Base-by-base conservation (phyloP, 78 protist genomes). In the Paratrimastix pyriformis region DNA sequence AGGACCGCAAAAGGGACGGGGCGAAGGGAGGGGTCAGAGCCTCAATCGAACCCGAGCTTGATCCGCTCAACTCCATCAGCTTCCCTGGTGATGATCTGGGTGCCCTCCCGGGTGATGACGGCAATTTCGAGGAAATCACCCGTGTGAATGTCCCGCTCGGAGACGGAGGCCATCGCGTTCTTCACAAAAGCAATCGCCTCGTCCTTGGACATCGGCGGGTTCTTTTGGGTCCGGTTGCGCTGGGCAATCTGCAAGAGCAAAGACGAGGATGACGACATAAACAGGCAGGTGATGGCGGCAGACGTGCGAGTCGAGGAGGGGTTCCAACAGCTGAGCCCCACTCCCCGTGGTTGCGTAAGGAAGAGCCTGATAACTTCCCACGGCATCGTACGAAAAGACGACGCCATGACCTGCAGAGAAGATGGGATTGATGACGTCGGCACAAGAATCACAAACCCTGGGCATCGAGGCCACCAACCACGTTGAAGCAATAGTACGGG, bases 141-240 rank as follows among this genome's bases (percentile, higher is more conserved):
- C 6, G 99, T 97, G 86, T 88, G 84, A 50, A 97, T 92, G 83
- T 97, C 98, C 24, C 99, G 85, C 86, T 97, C 99, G 64, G 92
- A 89, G 18, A 92, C 96, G 0, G 95, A 75, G 48, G 80, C 38
- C 59, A 97, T 85, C 15, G 91, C 90, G 55, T 94, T 95, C 71
- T 86, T 81, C 38, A 79, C 86, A 18, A 92, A 44, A 40, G 73
- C 86, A 59, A 86, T 62, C n/a, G 89, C 90, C 44, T 86, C 82
- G 24, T 84, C 93, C 29, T 75, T n/a, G 26, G 77, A 35, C 44
- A 70, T 65, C 35, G 64, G 21, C n/a, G 50, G 46, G 1, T 29
- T 7, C 33, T 2, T 4, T 38, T 1, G 73, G 39, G 45, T 21
- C 46, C 26, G 11, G 54, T 73, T 73, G 33, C 38, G 32, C 24